Evolutionary conservation across 345 rosid genomes (phyloP), one percentile per base, ranked within the genome.

Genomic region (Excoecaria agallocha): DNA sequence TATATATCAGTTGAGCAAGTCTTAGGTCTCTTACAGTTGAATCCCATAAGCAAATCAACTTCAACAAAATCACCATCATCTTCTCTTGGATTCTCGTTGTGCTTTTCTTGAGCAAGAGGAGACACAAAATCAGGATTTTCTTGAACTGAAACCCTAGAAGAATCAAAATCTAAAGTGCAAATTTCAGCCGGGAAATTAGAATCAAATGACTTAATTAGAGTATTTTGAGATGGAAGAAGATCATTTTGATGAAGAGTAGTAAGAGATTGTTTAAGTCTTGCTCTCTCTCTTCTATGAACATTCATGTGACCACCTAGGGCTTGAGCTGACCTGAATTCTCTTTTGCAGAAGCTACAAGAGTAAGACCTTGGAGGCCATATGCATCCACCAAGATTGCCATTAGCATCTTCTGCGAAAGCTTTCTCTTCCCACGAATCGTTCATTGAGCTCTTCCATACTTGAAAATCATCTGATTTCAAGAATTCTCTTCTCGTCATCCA

Each of bases 301-400:
- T 93, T 93, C 98, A 93, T 93, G 78, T 93, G 98, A 66, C 98
- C 98, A 37, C 98, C 98, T 17, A 93, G 89, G 62, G 98, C 98
- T 87, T 88, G 98, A 73, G 97, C 97, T 66, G 95, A 91, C 79
- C 87, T 83, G 74, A 93, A 93, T 77, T 93, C 94, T 83, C 96
- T 83, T 69, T 87, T 85, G 69, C 98, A 93, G 50, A 91, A 91
- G 85, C 89, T 91, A 68, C 98, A 93, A 61, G 92, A 76, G 76
- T 93, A 91, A 75, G 90, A 91, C 85, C 97, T 91, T 20, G 98
- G 97, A n/a, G 98, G 98, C 97, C 98, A 93, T 74, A 86, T 66
- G 70, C 88, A 84, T 3, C 91, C 90, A 24, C 91, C 83, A n/a
- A n/a, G n/a, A n/a, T n/a, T n/a, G 59, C 85, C 86, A 1, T 86